Base-by-base conservation (phyloP, 83 land plant species). In the Picea abies region DNA sequence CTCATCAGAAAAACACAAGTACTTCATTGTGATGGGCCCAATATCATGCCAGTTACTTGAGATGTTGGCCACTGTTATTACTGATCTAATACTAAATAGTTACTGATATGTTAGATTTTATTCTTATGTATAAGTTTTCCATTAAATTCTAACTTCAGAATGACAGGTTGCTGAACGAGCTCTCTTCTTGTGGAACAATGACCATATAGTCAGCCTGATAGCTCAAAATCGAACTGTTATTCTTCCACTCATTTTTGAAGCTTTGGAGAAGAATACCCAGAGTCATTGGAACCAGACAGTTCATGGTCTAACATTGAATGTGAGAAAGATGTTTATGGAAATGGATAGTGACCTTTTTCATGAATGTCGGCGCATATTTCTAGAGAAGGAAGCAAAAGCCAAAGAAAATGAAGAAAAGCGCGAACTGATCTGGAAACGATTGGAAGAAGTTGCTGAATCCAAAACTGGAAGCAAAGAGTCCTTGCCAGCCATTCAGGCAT, bases 111-210 rank as follows among this genome's bases (percentile, higher is more conserved):
- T 52, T 52, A 10, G 12, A 52, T 76, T 26, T 56, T 52, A 52
- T 52, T 56, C 8, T 9, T 56, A 35, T 52, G 17, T 76, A 49
- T 20, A 25, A 73, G 10, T 22, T 17, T 4, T 4, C 35, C 56
- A 49, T 8, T 56, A 76, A 60, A 52, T 76, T 76, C 79, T 76
- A 76, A 76, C 79, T 76, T 4, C 16, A 37, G 20, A 52, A 47
- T 23, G 61, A 76, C 90, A 92, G 94, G 93, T 92, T 66, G 94
- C 94, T 23, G 94, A 92, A 64, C 86, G 94, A 66, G 93, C 94
- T 11, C 87, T 92, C 10, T 92, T 90, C 64, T 72, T 92, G 83
- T 92, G 92, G 92, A 92, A 90, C 82, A 92, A 88, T 65, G 92
- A 90, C n/a, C 92, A 90, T 77, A 88, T 90, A 37, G 88, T 90